Evolutionary conservation across 1,284 basidiomycete genomes (phyloP).

Genomic region (Austroboletus rostrupii): DNA sequence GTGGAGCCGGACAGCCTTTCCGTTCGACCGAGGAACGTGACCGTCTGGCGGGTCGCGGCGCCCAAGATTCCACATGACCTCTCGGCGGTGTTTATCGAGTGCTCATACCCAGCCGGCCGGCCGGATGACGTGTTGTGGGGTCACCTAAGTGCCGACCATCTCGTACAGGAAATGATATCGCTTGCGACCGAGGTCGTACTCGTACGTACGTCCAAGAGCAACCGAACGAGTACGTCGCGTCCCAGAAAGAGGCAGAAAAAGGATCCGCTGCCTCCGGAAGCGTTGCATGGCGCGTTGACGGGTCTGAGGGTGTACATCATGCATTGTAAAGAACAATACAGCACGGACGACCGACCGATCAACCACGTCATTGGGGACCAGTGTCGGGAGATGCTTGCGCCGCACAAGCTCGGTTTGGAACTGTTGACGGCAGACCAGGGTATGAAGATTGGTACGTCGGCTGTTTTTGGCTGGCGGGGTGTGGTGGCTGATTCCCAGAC

Average conservation of each 20-base stretch:
- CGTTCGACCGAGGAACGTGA: conserved; percentile 48
- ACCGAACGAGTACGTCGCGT: conserved; percentile 26
- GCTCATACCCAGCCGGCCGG: conserved; percentile 71
- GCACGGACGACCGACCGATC: conserved; percentile 41
- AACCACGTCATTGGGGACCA: conserved; percentile 59
- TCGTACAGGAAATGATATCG: conserved; percentile 59
- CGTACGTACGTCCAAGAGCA: conserved; percentile 28
- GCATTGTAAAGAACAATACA: conserved; percentile 75
- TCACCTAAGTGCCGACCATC: conserved; percentile 71
- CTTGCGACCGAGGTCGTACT: conserved; percentile 65
- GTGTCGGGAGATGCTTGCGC: conserved; percentile 52
- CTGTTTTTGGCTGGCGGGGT: not conserved
- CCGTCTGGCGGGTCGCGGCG: conserved; percentile 72
- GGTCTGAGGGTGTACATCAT: conserved; percentile 68
- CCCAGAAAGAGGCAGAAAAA: conserved; percentile 48
- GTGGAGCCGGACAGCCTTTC: conserved; percentile 75
- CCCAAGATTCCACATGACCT: conserved; percentile 61
- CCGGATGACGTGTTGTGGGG: conserved; percentile 63
- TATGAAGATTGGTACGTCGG: conserved; percentile 62
- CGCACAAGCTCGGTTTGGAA: conserved; percentile 56
- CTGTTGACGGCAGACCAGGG: conserved; percentile 68
- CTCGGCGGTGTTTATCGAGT: conserved; percentile 76
- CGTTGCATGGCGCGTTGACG: conserved; percentile 47
- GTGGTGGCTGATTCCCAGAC: not conserved
- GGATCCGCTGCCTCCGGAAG: conserved; percentile 35